Conservation (phyloP, 2,329 filamentous ascomycete species). For the Rutstroemia sp. region DNA sequence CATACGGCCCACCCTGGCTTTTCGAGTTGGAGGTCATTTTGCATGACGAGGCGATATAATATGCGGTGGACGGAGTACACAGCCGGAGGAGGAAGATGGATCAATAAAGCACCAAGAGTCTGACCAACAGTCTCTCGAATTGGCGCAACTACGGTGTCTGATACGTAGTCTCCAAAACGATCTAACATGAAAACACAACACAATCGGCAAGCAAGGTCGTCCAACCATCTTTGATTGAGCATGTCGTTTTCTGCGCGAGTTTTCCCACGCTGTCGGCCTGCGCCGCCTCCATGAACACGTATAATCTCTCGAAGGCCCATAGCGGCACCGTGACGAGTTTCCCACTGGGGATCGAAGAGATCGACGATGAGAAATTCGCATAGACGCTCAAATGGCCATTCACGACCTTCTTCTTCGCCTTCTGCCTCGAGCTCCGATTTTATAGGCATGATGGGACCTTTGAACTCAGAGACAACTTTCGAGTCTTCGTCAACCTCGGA, state of each 20-base stretch:
- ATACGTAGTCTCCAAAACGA: constrained; percentile 95
- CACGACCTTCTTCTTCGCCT: constrained; percentile 65
- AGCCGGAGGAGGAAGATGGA: constrained; percentile 70
- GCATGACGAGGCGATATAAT: constrained; percentile 85
- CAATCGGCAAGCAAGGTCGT: constrained; percentile 89
- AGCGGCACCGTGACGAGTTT: constrained; percentile 89
- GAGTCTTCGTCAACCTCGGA: constrained; percentile 77
- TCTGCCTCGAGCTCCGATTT: constrained; percentile 81
- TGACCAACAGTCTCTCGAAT: constrained; percentile 95
- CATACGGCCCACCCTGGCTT: constrained; percentile 86
- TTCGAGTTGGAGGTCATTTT: constrained; percentile 68
- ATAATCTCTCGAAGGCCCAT: constrained; percentile 91
- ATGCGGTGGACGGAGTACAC: constrained; percentile 81
- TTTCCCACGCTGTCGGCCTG: constrained; percentile 69
- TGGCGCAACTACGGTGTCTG: constrained; percentile 91
- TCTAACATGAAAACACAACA: constrained; percentile 97
- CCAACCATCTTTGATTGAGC: constrained; percentile 79
- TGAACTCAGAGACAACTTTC: constrained; percentile 93
- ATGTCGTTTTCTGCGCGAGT: constrained; percentile 66
- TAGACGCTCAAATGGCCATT: constrained; percentile 91
- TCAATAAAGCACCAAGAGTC: constrained; percentile 80
- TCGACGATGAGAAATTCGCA: constrained; percentile 93
- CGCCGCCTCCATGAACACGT: constrained; percentile 82
- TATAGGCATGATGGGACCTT: constrained; percentile 71
- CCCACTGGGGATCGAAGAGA: constrained; percentile 89